Evolutionary conservation across 352 stramenopile genomes (phyloP).

Genomic region (Globisporangium barbulae): DNA sequence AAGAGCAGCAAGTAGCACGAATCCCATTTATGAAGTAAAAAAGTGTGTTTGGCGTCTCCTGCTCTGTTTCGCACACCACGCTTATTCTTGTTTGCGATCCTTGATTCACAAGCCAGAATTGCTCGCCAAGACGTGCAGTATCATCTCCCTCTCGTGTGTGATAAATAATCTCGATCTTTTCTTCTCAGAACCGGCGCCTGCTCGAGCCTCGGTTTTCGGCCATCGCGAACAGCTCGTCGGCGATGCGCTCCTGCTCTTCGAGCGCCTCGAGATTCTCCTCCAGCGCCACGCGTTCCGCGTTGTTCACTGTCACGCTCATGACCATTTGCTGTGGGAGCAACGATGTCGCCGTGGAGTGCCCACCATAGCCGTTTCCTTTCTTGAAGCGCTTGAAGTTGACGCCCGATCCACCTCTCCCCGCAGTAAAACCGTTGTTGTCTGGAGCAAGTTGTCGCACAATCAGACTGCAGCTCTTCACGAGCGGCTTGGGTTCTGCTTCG

Average conservation of each 20-base stretch:
- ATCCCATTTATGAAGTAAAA: constrained; percentile 8
- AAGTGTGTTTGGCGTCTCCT: constrained; percentile 6
- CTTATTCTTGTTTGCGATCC: too few species aligned
- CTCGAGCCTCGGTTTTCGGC: constrained; percentile 50
- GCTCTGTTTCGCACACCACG: not conserved
- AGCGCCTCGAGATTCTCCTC: constrained; percentile 61
- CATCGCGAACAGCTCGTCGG: constrained; percentile 82
- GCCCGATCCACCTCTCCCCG: constrained; percentile 5
- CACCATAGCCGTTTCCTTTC: constrained; percentile 62
- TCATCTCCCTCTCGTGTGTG: not conserved
- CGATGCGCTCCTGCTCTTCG: constrained; percentile 82
- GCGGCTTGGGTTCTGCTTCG: constrained; percentile 31
- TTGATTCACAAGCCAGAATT: not conserved
- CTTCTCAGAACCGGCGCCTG: constrained; percentile 42
- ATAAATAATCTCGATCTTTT: constrained; percentile 10
- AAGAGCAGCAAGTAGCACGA: constrained; percentile 1
- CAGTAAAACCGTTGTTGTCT: not conserved
- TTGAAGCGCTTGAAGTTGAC: constrained; percentile 86
- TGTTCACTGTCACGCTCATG: constrained; percentile 59
- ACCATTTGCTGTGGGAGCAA: constrained; percentile 57
- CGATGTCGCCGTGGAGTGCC: constrained; percentile 32
- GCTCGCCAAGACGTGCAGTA: not conserved
- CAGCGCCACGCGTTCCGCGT: constrained; percentile 47
- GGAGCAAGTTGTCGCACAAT: constrained; percentile 38
- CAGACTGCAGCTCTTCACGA: constrained; percentile 49